phyloP scores from a whole-genome alignment of 108 stramenopile species.

The Nitzschia sp. region DNA sequence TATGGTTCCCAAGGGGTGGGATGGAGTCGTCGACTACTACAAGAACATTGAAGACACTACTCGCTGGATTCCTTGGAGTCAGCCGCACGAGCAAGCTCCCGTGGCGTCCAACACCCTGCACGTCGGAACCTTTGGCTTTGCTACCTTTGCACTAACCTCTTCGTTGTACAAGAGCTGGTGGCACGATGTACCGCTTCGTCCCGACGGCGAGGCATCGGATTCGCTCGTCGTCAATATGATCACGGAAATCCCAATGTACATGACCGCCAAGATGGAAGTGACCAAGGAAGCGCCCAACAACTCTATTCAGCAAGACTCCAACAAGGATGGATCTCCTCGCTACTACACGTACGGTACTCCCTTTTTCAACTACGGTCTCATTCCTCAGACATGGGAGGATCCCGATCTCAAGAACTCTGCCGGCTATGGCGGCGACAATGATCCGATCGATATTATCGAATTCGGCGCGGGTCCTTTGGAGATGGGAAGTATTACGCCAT shows the following conservation, averaged over 20 bases:
- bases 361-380: slow-evolving; percentile 97
- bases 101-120: slow-evolving; percentile 43
- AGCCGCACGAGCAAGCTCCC: slow-evolving; percentile 72
- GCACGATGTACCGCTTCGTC: slow-evolving; percentile 91
- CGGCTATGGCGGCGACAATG: slow-evolving; percentile 96
- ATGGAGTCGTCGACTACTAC: slow-evolving; percentile 97
- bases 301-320: slow-evolving; percentile 86
- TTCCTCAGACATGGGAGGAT: slow-evolving; percentile 99
- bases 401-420: slow-evolving; percentile 60
- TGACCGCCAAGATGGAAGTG: slow-evolving; percentile 98
- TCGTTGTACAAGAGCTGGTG: slow-evolving; percentile 72
- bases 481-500: slow-evolving; percentile 91
- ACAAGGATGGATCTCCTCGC: slow-evolving; percentile 91
- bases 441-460: slow-evolving; percentile 98
- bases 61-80: slow-evolving; percentile 93
- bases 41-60: slow-evolving; percentile 85
- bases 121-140: slow-evolving; percentile 79
- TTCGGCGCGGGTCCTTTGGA: slow-evolving; percentile 78
- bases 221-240: slow-evolving; percentile 56
- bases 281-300: slow-evolving; percentile 72
- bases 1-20: slow-evolving; percentile 99
- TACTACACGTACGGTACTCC: slow-evolving; percentile 97
- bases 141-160: slow-evolving; percentile 59
- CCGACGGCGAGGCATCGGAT: slow-evolving; percentile 34
- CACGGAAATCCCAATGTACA: slow-evolving; percentile 94